phyloP scores from a whole-genome alignment of 805 yeast genomes.

The Saccharomycodes ludwigii region DNA sequence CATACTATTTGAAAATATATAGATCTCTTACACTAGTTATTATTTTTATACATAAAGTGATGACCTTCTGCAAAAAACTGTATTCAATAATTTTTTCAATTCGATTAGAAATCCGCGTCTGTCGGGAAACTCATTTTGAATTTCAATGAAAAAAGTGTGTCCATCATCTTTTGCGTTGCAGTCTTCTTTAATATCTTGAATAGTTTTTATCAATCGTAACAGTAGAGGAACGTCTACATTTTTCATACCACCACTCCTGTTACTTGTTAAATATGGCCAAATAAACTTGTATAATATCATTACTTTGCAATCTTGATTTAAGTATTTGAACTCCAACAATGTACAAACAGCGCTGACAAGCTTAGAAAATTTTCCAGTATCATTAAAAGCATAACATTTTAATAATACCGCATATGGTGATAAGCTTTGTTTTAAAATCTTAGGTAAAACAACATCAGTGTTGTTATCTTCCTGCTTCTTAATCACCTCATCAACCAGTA shows the following conservation, averaged over 20 bases:
- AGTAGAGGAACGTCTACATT: too few species aligned
- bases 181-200: too few species aligned
- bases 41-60: not conserved
- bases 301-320: conserved; percentile 25
- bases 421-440: conserved; percentile 52
- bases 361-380: conserved; percentile 16
- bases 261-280: not conserved
- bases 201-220: too few species aligned
- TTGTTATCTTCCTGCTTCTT: conserved; percentile 15
- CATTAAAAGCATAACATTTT: conserved; percentile 31
- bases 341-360: conserved; percentile 22
- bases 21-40: too few species aligned
- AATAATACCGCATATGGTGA: conserved; percentile 60
- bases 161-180: too few species aligned
- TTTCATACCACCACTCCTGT: too few species aligned
- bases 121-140: too few species aligned
- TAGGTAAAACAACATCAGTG: conserved; percentile 28
- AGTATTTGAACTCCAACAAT: conserved; percentile 36
- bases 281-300: not conserved
- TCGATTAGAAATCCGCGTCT: not conserved
- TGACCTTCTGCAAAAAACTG: not conserved
- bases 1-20: too few species aligned
- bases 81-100: not conserved
- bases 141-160: too few species aligned
- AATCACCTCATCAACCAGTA: conserved; percentile 28